Percentiles rank a stretch among this genome's conserved stretches.
Conservation (phyloP, 164 flowering plant species). For the Vitis labrusca region DNA sequence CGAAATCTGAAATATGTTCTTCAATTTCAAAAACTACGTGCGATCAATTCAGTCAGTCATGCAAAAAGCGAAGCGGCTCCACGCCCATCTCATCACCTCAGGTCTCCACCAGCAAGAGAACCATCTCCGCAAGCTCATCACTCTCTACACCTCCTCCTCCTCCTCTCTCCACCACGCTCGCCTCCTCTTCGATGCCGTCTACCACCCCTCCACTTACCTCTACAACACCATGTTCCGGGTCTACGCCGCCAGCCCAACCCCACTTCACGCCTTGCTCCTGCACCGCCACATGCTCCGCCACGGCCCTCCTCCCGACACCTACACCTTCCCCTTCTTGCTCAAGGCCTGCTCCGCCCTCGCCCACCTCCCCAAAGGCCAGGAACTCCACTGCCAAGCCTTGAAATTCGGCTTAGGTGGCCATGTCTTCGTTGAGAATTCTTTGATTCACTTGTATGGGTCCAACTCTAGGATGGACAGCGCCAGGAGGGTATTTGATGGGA, state of each 20-base stretch:
- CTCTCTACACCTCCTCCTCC: constrained; percentile 19
- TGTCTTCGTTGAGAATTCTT: constrained; percentile 26
- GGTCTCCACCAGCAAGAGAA: constrained; percentile 25
- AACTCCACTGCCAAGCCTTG: constrained; percentile 22
- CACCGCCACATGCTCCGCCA: constrained; percentile 22
- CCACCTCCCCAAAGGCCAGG: constrained; percentile 15
- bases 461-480: constrained; percentile 13
- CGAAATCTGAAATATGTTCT: too few species aligned
- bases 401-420: constrained; percentile 25
- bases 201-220: constrained; percentile 26
- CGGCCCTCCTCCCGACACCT: constrained; percentile 20
- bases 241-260: constrained; percentile 17
- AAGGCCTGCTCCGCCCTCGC: constrained; percentile 27
- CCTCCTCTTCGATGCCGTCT: constrained; percentile 17
- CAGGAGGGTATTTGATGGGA: constrained; percentile 17
- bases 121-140: constrained; percentile 25
- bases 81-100: constrained; percentile 21
- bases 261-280: constrained; percentile 17
- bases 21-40: too few species aligned
- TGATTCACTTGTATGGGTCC: constrained; percentile 29
- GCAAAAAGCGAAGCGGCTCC: constrained; percentile 27
- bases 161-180: constrained; percentile 22
- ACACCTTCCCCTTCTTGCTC: constrained; percentile 35
- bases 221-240: constrained; percentile 32
- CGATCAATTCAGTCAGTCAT: background rate